These are phyloP conservation scores for Ophiocordyceps polyrhachis-furcata DNA, from an alignment of 2,329 filamentous ascomycete species.

Conservation along the genomic window DNA sequence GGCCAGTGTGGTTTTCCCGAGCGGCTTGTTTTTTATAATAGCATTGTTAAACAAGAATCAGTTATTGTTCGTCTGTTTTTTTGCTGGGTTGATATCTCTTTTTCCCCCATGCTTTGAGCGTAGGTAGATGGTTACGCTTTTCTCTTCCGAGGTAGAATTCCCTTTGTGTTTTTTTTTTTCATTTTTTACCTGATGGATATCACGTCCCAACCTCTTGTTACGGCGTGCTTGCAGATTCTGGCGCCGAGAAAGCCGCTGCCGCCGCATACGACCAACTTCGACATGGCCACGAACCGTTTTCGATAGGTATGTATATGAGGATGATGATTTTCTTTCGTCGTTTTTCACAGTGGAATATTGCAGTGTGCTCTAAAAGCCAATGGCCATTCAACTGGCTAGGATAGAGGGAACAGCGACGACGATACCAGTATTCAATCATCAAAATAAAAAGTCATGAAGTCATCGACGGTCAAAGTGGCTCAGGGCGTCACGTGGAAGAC, in stretches of 20 bases:
- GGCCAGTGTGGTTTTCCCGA: constrained; percentile 82
- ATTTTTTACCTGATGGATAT: constrained; percentile 63
- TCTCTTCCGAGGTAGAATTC: too few species aligned
- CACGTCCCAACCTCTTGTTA: constrained; percentile 75
- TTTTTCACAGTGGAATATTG: not conserved
- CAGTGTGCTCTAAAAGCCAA: not conserved
- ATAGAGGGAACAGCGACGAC: too few species aligned
- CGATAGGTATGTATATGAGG: too few species aligned
- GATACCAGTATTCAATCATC: too few species aligned
- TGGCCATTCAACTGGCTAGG: too few species aligned
- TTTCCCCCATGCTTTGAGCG: too few species aligned
- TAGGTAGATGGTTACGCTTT: too few species aligned
- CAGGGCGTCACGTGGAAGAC: too few species aligned
- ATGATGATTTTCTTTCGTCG: too few species aligned
- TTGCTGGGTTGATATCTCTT: too few species aligned
- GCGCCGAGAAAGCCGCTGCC: constrained; percentile 82
- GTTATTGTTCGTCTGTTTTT: too few species aligned
- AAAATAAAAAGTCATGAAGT: constrained; percentile 9
- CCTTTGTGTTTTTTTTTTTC: not conserved
- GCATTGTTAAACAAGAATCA: too few species aligned
- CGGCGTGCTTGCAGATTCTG: constrained; percentile 80
- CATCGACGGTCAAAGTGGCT: constrained; percentile 1
- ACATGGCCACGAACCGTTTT: constrained; percentile 19
- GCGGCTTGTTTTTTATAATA: constrained; percentile 35
- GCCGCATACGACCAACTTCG: constrained; percentile 73